phyloP scores from a whole-genome alignment of 371 early-diverging fungal species.

The Mucor mucedo region DNA sequence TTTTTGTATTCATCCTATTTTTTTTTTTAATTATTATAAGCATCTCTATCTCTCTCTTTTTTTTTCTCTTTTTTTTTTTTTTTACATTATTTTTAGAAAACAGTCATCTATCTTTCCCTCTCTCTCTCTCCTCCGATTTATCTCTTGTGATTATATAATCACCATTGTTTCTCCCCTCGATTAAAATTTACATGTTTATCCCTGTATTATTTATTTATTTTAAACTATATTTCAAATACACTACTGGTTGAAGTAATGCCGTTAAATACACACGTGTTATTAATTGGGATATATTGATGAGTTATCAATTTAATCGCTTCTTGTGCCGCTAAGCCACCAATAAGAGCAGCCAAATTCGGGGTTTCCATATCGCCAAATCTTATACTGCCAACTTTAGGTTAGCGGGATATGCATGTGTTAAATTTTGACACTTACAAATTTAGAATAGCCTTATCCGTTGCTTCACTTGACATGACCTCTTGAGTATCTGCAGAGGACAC shows the following conservation, averaged over 20 bases:
- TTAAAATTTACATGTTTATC: conserved; percentile 4
- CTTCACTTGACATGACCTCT: conserved; percentile 18
- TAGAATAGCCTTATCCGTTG: conserved; percentile 29
- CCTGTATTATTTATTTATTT: background rate
- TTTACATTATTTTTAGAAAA: background rate
- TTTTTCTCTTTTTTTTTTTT: background rate
- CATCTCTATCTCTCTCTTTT: background rate
- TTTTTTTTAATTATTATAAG: conserved; percentile 5
- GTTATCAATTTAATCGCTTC: conserved; percentile 95
- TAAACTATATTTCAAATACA: conserved; percentile 40
- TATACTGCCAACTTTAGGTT: conserved; percentile 50
- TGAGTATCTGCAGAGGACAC: conserved; percentile 15
- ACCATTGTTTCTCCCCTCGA: background rate
- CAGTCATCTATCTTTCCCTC: background rate
- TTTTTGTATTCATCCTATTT: conserved; percentile 2
- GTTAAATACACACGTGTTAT: conserved; percentile 85
- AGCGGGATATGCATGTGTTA: background rate
- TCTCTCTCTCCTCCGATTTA: too few relatives aligned
- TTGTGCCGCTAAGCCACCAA: conserved; percentile 94
- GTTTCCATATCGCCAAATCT: conserved; percentile 80
- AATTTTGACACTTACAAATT: conserved; percentile 37
- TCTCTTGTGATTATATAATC: too few relatives aligned
- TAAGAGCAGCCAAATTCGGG: conserved; percentile 84
- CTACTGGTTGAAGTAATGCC: conserved; percentile 69
- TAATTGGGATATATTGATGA: conserved; percentile 87